Percentiles rank a stretch among this genome's conserved stretches.
These are phyloP conservation scores for Phalaenopsis equestris DNA, from an alignment of 106 monocot genomes.

Conservation along the genomic window DNA sequence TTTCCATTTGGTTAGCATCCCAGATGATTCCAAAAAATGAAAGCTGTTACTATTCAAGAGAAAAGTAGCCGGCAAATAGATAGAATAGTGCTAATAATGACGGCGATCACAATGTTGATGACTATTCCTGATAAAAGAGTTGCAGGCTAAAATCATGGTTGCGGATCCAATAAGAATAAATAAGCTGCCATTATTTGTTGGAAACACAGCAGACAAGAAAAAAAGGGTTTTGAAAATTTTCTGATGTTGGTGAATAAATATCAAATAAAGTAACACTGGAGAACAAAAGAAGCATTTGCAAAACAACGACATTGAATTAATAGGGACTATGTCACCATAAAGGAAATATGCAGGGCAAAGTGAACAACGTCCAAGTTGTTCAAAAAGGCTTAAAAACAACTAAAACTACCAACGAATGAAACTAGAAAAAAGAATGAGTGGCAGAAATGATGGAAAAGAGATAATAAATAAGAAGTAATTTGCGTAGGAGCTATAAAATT, in stretches of 20 bases:
- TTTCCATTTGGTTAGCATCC: not conserved
- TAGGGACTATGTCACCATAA: not conserved
- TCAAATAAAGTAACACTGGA: not conserved
- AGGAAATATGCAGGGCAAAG: not conserved
- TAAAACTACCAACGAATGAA: not conserved
- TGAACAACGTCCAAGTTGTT: too few species aligned
- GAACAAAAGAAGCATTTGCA: not conserved
- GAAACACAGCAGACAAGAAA: not conserved
- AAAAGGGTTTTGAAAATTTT: not conserved
- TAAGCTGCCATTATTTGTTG: not conserved
- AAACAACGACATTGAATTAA: not conserved
- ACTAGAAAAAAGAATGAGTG: not conserved
- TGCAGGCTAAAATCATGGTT: not conserved
- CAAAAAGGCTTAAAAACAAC: not conserved
- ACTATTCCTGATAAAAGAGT: not conserved
- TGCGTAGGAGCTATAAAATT: not conserved
- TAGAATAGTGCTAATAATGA: not conserved
- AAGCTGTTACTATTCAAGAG: not conserved
- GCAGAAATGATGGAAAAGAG: not conserved
- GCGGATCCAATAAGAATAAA: not conserved
- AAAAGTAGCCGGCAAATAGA: not conserved
- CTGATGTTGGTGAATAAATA: not conserved
- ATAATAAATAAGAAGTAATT: not conserved
- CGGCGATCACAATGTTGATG: not conserved
- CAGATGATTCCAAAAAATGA: not conserved